Evolutionary conservation across 202 grass and related monocot species (phyloP).

Genomic region (Brachypodium distachyon): DNA sequence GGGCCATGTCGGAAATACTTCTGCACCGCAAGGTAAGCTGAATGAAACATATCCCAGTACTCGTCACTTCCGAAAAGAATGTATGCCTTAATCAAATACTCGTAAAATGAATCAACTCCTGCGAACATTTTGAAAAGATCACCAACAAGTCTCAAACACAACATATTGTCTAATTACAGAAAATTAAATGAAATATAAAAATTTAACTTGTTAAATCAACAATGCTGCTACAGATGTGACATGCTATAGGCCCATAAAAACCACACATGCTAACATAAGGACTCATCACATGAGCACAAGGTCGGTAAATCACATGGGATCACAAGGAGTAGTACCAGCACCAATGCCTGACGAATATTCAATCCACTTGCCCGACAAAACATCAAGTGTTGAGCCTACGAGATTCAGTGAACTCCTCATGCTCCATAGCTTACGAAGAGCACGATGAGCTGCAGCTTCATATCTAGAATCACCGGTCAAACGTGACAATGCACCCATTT

Average conservation of each 20-base stretch:
- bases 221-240: slow-evolving; percentile 1
- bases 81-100: slow-evolving; percentile 95
- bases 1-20: slow-evolving; percentile 94
- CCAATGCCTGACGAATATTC: slow-evolving; percentile 94
- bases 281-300: neutral
- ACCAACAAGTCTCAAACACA: slow-evolving; percentile 14
- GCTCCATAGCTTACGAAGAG: slow-evolving; percentile 92
- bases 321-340: slow-evolving; percentile 64
- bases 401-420: slow-evolving; percentile 99
- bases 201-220: neutral
- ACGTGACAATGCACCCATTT: slow-evolving; percentile 91
- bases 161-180: neutral
- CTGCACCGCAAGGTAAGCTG: slow-evolving; percentile 86
- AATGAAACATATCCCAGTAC: slow-evolving; percentile 97
- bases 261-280: neutral
- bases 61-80: slow-evolving; percentile 91
- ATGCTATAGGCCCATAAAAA: neutral
- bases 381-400: slow-evolving; percentile 86
- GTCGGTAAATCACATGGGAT: neutral
- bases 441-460: slow-evolving; percentile 81
- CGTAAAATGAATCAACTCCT: slow-evolving; percentile 99
- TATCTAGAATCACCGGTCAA: slow-evolving; percentile 86
- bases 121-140: slow-evolving; percentile 32
- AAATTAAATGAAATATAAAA: neutral
- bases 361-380: slow-evolving; percentile 84